Percentiles rank a stretch among this genome's conserved stretches.
These are phyloP conservation scores for Verbascum thapsus DNA, from an alignment of 257 asterid species.

Conservation along the genomic window DNA sequence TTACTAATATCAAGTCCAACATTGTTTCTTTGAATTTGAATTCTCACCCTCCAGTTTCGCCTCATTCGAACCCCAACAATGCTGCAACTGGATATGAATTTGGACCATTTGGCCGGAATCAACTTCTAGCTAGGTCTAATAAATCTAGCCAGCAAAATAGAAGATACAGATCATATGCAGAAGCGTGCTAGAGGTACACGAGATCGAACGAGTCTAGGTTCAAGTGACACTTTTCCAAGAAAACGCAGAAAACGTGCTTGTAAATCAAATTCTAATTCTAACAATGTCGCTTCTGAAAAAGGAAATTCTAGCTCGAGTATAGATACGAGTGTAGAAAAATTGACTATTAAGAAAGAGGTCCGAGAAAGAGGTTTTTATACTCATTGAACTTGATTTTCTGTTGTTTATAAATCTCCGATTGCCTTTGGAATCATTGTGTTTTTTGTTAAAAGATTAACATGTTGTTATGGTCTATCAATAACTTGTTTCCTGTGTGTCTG, in stretches of 20 bases:
- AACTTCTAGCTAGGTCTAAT: conserved; percentile 31
- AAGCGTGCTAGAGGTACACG: conserved; percentile 31
- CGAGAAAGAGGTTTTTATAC: conserved; percentile 3
- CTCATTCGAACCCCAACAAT: conserved; percentile 34
- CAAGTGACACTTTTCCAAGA: conserved; percentile 28
- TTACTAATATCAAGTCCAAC: conserved; percentile 22
- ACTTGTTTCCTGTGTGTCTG: too few species aligned
- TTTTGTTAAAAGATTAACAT: too few species aligned
- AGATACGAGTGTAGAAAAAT: conserved; percentile 33
- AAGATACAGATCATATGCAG: conserved; percentile 22
- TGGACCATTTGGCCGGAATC: conserved; percentile 35
- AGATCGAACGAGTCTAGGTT: conserved; percentile 21
- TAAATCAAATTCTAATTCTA: conserved; percentile 24
- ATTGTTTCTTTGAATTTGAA: conserved; percentile 41
- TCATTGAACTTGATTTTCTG: conserved; percentile 6
- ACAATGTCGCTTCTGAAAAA: conserved; percentile 30
- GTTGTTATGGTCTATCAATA: too few species aligned
- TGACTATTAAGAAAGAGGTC: too few species aligned
- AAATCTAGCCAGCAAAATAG: conserved; percentile 25
- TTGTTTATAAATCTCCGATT: too few species aligned
- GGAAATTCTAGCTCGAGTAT: conserved; percentile 29
- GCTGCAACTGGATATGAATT: conserved; percentile 25
- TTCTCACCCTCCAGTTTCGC: conserved; percentile 52
- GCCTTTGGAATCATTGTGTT: too few species aligned
- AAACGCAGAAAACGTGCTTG: conserved; percentile 53